Percentiles rank a stretch among this genome's conserved stretches.
phyloP scores from a whole-genome alignment of 2,329 filamentous ascomycete genomes.

The Biscogniauxia mediterranea region DNA sequence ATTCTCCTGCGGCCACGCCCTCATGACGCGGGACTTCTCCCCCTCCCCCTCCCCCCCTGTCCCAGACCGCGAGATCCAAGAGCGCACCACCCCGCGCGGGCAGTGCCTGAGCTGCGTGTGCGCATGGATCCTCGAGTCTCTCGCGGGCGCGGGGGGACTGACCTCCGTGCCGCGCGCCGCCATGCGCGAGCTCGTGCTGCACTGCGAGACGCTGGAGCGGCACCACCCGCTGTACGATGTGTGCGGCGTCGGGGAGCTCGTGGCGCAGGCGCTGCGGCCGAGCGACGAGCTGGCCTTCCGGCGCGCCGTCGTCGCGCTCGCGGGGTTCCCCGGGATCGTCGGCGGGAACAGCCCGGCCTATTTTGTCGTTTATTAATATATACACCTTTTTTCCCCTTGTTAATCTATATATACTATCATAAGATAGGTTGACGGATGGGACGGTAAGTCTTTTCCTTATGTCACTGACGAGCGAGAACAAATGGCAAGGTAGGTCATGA shows the following conservation, averaged over 20 bases:
- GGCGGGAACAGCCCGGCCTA: no score
- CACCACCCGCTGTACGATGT: neutral
- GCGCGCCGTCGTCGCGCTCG: neutral
- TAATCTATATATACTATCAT: no score
- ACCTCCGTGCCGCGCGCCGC: conserved; percentile 1
- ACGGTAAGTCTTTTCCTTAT: no score
- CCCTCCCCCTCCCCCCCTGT: no score
- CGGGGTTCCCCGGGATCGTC: neutral
- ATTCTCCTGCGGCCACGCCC: conserved; percentile 18
- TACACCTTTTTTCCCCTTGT: no score
- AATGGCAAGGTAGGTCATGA: no score
- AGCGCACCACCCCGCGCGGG: conserved; percentile 10
- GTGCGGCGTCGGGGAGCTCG: neutral
- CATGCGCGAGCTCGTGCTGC: neutral
- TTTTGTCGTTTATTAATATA: no score
- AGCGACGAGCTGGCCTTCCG: neutral
- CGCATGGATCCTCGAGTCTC: neutral
- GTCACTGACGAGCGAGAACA: no score
- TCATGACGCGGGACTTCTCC: no score
- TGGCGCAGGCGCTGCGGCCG: neutral
- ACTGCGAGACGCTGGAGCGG: neutral
- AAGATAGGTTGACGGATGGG: no score
- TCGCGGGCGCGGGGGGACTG: conserved; percentile 4
- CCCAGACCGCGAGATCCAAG: neutral
- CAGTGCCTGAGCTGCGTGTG: conserved; percentile 16